Base-by-base conservation (phyloP, 2,329 filamentous ascomycete genomes). In the Nigrograna mackinnonii region DNA sequence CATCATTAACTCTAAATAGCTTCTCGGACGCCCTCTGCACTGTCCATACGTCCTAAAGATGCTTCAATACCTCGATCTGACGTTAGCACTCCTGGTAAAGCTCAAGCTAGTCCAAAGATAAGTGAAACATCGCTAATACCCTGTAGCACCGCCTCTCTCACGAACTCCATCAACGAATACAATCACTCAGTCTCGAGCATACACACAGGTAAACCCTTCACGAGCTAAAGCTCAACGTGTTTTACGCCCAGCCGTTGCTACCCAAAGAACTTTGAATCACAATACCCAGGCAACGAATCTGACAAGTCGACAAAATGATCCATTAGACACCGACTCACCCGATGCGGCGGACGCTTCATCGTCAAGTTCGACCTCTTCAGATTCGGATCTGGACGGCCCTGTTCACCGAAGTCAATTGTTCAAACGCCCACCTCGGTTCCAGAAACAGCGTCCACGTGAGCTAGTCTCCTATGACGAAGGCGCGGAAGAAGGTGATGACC, bases 21-120 rank as follows among this genome's bases (percentile, higher is more conserved):
- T 43, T 61, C 66, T 14, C 68, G 75, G 46, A 70, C 75, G 6
- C 69, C 77, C 2, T 84, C 82, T 3, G 72, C 79, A 2, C 62
- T 84, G 14, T 82, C 81, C 6, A 64, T 79, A n/a, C 77, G 80
- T n/a, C 58, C 55, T 20, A 78, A 74, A 52, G 82, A 85, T 43
- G 78, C 77, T n/a, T 78, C 79, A 2, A 60, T 77, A 37, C 68
- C 75, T 7, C 72, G 74, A 30, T 75, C 68, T 43, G 81, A 83
- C 17, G 64, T 57, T 4, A 74, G 67, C 34, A 60, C 21, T 6
- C 62, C 76, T 6, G 72, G 70, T 22, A 76, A 32, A 43, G n/a
- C 16, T 9, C 4, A 4, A 13, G 9, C 2, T n/a, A n/a, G n/a
- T 28, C 9, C n/a, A n/a, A 28, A 9, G 24, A 9, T 28, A 28